Evolutionary conservation across 2,329 filamentous ascomycete genomes (phyloP), one percentile per base, ranked within the genome.

Genomic region (Ampelomyces quisqualis): DNA sequence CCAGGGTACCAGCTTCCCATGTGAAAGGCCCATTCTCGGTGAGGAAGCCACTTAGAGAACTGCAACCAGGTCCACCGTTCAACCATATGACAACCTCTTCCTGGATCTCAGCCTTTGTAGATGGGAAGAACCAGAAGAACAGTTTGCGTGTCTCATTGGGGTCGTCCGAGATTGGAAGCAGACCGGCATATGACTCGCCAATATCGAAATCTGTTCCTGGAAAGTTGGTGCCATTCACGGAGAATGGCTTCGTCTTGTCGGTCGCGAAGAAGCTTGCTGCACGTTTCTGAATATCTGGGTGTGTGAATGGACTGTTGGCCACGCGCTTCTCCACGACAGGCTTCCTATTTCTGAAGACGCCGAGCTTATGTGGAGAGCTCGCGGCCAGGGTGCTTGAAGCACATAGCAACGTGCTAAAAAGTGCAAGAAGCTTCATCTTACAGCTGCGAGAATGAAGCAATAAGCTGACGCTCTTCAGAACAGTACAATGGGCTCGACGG

Each of bases 171-270:
- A 85, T 79, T 5, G 82, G 80, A 19, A 85, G 61, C 13, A 78
- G 61, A 13, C 82, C 82, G n/a, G 81, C 77, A 51, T 84, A 85
- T 0, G 77, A 81, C 64, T 85, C 81, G 15, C 77, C 77, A 38
- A 87, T 70, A 47, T 89, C 84, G 46, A 86, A 90, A 18, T 76
- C 60, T 0, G 89, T 81, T 13, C 87, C 82, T 0, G 86, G 86
- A 33, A 89, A 78, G 1, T 66, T 72, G 2, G 73, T 76, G 2
- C 85, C 81, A 52, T 88, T 78, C 27, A 87, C 80, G 15, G 74
- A 77, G 47, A 82, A 86, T 49, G 76, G 38, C 40, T 67, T 44
- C 0, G 66, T 64, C 49, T 64, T 65, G n/a, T 62, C 49, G 11
- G 56, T 68, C 42, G 62, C 41, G 34, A 60, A 66, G 18, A 52